phyloP scores from a whole-genome alignment of 23 red algal species.

The Gracilariopsis chorda region DNA sequence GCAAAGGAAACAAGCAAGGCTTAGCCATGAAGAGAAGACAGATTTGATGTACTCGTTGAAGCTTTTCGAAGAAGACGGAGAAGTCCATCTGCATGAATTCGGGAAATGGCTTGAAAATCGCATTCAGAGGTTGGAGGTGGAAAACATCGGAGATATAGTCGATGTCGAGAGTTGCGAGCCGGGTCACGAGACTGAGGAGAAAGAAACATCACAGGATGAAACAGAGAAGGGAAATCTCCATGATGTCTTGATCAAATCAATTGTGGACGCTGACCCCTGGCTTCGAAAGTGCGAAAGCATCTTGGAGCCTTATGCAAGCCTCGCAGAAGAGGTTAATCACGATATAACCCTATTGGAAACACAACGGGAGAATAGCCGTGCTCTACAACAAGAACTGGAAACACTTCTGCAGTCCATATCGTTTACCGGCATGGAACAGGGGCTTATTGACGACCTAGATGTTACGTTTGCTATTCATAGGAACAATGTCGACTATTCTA shows the following conservation, averaged over 20 bases:
- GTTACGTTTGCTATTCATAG: not conserved
- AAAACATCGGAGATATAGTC: conserved; percentile 62
- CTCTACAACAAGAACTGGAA: conserved; percentile 15
- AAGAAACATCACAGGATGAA: not conserved
- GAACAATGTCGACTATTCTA: not conserved
- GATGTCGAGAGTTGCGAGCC: conserved; percentile 47
- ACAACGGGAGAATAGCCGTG: conserved; percentile 27
- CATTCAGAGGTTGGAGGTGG: conserved; percentile 43
- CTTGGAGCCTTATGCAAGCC: conserved; percentile 39
- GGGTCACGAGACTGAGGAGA: not conserved
- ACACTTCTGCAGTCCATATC: conserved; percentile 3
- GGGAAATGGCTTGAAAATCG: conserved; percentile 14
- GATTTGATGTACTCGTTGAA: conserved; percentile 27
- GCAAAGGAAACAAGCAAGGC: conserved; percentile 24
- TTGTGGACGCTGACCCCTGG: conserved; percentile 31
- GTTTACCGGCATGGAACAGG: conserved; percentile 25
- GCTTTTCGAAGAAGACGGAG: conserved; percentile 9
- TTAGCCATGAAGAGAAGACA: conserved; percentile 5
- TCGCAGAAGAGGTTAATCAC: conserved; percentile 32
- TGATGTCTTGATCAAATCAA: conserved; percentile 39
- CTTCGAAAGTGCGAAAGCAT: conserved; percentile 43
- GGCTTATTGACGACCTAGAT: conserved; percentile 26
- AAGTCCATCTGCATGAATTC: conserved; percentile 14
- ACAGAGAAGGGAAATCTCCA: not conserved
- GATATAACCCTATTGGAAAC: conserved; percentile 27